Conservation (phyloP, 495 filamentous ascomycete species). For the Neurospora sp. region DNA sequence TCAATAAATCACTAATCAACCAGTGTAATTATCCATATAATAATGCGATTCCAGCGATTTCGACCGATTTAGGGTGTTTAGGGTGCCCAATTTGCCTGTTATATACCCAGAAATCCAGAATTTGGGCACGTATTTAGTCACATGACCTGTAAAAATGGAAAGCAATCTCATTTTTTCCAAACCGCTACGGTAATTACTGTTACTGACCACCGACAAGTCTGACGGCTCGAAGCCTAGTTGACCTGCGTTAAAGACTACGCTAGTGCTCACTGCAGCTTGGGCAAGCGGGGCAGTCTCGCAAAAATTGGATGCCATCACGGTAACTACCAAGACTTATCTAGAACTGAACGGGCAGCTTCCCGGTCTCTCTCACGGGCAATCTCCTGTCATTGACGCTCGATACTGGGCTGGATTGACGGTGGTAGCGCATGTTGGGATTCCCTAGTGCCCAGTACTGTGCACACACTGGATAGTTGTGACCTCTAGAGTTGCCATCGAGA, state of each 20-base stretch:
- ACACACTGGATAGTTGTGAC: background rate
- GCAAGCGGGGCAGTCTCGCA: background rate
- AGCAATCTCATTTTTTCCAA: too few species aligned
- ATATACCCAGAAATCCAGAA: too few species aligned
- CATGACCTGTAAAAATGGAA: too few species aligned
- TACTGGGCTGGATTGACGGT: background rate
- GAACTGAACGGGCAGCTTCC: background rate
- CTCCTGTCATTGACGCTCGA: background rate
- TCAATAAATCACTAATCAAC: too few species aligned
- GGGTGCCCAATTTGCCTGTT: too few species aligned
- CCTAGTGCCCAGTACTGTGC: background rate
- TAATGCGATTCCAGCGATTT: too few species aligned
- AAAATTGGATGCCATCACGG: background rate
- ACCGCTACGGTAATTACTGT: too few species aligned
- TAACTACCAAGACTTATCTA: background rate
- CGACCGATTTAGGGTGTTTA: too few species aligned
- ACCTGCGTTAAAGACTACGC: background rate
- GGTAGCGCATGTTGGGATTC: background rate
- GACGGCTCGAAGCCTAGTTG: too few species aligned
- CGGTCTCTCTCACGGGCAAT: background rate
- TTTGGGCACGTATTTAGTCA: too few species aligned
- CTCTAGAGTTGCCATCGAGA: background rate
- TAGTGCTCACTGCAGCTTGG: background rate
- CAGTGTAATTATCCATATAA: too few species aligned
- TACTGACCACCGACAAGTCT: too few species aligned